Base-by-base conservation (phyloP, 257 asterid species). In the Fraxinus quadrangulata region DNA sequence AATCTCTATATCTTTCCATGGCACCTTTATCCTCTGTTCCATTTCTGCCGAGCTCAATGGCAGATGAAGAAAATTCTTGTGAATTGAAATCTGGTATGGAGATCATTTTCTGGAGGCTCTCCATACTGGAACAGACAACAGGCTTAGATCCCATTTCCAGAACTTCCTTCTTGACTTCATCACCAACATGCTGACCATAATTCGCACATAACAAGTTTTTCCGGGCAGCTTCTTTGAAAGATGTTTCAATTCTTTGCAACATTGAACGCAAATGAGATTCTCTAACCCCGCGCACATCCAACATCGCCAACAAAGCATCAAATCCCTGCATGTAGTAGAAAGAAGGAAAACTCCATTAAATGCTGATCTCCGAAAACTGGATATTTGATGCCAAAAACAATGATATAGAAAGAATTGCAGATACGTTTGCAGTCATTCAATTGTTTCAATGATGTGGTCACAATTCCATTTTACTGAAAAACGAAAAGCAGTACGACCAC, bases 281-380 rank as follows among this genome's bases (percentile, higher is more conserved):
- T 89, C 98, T 89, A 76, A 78, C 77, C 69, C 98, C 97, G 77
- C 98, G 98, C 59, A 82, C 77, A 85, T 94, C 98, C 86, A 94
- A 83, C 73, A 91, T 88, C 69, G 89, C 87, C 85, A 94, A 72
- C 79, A 92, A 86, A 79, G 92, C 89, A 83, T 94, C 85, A 73
- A 94, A 94, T 49, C 80, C 97, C 98, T 94, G 83, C 82, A 83
- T 3, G 24, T 49, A 59, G 51, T 63, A 42, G 36, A 79, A 61
- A 76, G 66, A 56, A 59, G 30, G 14, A 23, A 10, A 63, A 63
- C 31, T 11, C 36, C 69, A 26, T 63, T 24, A 26, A 63, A 24
- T 8, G 19, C 36, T 63, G 36, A 63, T 11, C n/a, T 12, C 36
- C 24, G 6, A 26, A 24, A 63, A 24, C 69, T 10, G 69, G 36